A percentile compares a stretch with the other conserved stretches of the same genome.
phyloP scores from a whole-genome alignment of 768 basidiomycete genomes.

The Gloeopeniophorella convolvens region DNA sequence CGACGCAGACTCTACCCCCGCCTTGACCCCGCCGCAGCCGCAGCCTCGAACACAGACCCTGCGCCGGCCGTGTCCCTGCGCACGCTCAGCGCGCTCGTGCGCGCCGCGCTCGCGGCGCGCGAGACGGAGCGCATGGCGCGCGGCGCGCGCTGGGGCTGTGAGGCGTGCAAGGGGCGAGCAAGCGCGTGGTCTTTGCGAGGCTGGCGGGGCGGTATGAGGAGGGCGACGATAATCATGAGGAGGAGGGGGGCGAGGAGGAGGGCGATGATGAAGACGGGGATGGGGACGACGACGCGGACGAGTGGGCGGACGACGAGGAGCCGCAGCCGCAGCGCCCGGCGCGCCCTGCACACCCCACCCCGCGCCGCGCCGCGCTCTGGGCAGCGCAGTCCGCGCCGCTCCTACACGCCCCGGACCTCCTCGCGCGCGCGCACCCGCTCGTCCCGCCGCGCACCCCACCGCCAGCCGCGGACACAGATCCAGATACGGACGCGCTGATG shows the following conservation, averaged over 20 bases:
- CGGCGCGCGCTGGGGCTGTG: slow-evolving; percentile 45
- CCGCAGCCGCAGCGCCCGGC: background rate
- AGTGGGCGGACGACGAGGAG: slow-evolving; percentile 15
- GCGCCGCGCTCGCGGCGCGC: slow-evolving; percentile 44
- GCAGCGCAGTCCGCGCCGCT: slow-evolving; percentile 33
- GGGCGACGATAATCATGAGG: slow-evolving; percentile 10
- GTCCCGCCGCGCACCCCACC: slow-evolving; percentile 15
- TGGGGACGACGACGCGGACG: slow-evolving; percentile 6
- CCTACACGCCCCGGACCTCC: slow-evolving; percentile 28
- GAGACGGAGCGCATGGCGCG: slow-evolving; percentile 57
- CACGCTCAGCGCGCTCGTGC: slow-evolving; percentile 29
- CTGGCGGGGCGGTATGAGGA: slow-evolving; percentile 26
- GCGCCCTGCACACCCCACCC: background rate
- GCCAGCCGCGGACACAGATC: background rate
- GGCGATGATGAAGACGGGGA: slow-evolving; percentile 6
- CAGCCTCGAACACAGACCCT: slow-evolving; percentile 21
- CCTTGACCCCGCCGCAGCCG: slow-evolving; percentile 21
- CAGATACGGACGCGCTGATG: slow-evolving; percentile 21
- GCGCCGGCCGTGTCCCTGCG: slow-evolving; percentile 42
- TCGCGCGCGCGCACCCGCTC: slow-evolving; percentile 18
- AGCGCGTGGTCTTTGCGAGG: slow-evolving; percentile 36
- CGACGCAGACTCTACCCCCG: slow-evolving; percentile 27
- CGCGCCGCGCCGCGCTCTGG: slow-evolving; percentile 10
- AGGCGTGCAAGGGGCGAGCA: slow-evolving; percentile 34
- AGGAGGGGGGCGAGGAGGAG: slow-evolving; percentile 15